Evolutionary conservation across 2,329 filamentous ascomycete genomes (phyloP), one percentile per base, ranked within the genome.

Genomic region (Knufia fluminis): DNA sequence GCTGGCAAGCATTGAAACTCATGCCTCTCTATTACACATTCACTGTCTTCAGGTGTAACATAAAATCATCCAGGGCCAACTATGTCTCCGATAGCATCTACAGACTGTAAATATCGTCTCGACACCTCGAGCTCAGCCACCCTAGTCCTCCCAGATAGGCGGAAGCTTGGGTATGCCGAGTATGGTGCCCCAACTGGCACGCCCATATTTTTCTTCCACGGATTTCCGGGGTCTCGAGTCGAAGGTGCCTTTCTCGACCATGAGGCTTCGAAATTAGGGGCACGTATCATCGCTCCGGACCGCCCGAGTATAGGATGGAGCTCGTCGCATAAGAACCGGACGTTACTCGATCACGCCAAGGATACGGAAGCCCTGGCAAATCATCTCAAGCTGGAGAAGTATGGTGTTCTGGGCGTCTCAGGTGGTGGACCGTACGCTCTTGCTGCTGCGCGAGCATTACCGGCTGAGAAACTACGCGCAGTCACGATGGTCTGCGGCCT

Each of bases 361-460:
- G 72, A 76, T 48, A 56, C 75, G 2, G 52, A 66, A 14, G 59
- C 59, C 1, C 63, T 76, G 4, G 64, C 66, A 4, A 54, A 66
- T 1, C 63, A 71, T 50, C 62, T 75, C 8, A 60, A 65, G 3
- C 52, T 75, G 14, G 49, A 60, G 3, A 54, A 61, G 3, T 76
- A 71, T 57, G 64, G 65, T 14, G 61, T 76, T 19, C 52, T 66
- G 46, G 72, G 71, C 1, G 59, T 66, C 3, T 72, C 68, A 0
- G 73, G 72, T 6, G 73, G 74, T 17, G 69, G 70, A 1, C 70
- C 72, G 1, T 75, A 71, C 54, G 66, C 67, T 1, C 57, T 75
- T 9, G 72, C 72, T 19, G 76, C 72, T 54, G 65, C 71, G 10
- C 61, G 65, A 36, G 51, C 54, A 3, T 56, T 75, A 14, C 64